Percentiles rank a stretch among this genome's conserved stretches.
These are phyloP conservation scores for Globisporangium radiosum DNA, from an alignment of 352 stramenopile species.

Conservation along the genomic window DNA sequence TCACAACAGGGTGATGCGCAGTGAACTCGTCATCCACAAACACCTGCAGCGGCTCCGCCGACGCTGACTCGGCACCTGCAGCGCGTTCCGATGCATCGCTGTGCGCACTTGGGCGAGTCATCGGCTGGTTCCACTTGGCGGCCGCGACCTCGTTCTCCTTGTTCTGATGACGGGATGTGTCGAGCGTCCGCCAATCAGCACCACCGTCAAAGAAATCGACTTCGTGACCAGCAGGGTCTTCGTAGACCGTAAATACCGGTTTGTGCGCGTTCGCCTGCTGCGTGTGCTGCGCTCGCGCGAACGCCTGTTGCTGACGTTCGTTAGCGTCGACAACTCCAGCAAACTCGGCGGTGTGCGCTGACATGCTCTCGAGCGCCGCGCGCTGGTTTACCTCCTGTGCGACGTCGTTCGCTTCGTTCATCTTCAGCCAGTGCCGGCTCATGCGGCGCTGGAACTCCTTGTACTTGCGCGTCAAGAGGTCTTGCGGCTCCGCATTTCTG, in stretches of 20 bases:
- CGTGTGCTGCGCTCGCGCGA: constrained; percentile 42
- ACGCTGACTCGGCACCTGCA: not conserved
- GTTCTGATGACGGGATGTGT: constrained; percentile 61
- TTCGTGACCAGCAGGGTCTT: constrained; percentile 48
- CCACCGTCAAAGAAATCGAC: constrained; percentile 53
- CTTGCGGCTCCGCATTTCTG: constrained; percentile 65
- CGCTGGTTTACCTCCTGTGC: constrained; percentile 40
- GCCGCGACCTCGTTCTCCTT: constrained; percentile 69
- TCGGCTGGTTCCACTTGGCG: constrained; percentile 38
- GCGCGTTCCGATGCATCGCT: not conserved
- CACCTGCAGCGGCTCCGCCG: constrained; percentile 40
- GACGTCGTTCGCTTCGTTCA: constrained; percentile 35
- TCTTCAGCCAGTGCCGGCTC: constrained; percentile 72
- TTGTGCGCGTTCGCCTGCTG: constrained; percentile 65
- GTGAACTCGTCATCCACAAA: constrained; percentile 73
- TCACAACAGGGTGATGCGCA: constrained; percentile 1
- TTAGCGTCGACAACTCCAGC: constrained; percentile 49
- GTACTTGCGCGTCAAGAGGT: constrained; percentile 67
- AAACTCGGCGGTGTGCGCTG: constrained; percentile 38
- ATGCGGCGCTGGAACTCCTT: constrained; percentile 82
- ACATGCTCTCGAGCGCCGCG: constrained; percentile 56
- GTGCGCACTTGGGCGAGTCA: not conserved
- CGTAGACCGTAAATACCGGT: constrained; percentile 81
- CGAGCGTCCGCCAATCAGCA: constrained; percentile 64
- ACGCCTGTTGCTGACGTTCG: constrained; percentile 58